Base-by-base conservation (phyloP, 2,329 filamentous ascomycete species). In the Aspergillus vadensis region DNA sequence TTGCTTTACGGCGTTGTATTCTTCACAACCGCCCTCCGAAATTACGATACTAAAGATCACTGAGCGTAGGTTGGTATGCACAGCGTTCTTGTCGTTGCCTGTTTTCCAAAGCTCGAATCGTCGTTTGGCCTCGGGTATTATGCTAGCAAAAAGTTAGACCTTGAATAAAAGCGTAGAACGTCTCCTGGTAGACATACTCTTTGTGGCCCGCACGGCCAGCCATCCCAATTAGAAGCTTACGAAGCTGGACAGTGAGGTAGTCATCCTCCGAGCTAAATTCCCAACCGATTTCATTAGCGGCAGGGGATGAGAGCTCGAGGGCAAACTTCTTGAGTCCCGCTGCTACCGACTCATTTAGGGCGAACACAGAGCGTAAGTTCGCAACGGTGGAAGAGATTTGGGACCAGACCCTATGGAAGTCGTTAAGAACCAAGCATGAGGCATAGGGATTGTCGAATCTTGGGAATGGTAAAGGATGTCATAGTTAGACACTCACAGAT, bases 211-310 rank as follows among this genome's bases (percentile, higher is more conserved):
- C 88, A 59, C 87, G 81, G 54, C 91, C 91, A 21, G 93, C 94
- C 63, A 86, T 85, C 8, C 85, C 77, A 62, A 98, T 87, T 30
- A 99, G 83, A 48, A 92, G 84, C 75, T 94, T 91, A 58, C 95
- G 91, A 53, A 97, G 84, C 70, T 97, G 88, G 25, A 90, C 87
- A 14, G 86, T 89, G 48, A 97, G 87, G 75, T 91, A 97, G 70
- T 92, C 89, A 68, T 98, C 94, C 55, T 83, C 82, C 43, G 88
- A 78, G n/a, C 84, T 81, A 70, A 91, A 91, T 36, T 95, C 89
- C 91, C 93, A 98, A 41, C 93, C 93, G 68, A 97, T 82, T 67
- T 89, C 86, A 68, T 92, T 88, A 10, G 91, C 88, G 8, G 91
- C 90, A 30, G 87, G 84, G 25, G 86, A 84, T 63, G 95, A 87